phyloP scores from a whole-genome alignment of 176 grass and related monocot species.

The Pontederia paniculata region DNA sequence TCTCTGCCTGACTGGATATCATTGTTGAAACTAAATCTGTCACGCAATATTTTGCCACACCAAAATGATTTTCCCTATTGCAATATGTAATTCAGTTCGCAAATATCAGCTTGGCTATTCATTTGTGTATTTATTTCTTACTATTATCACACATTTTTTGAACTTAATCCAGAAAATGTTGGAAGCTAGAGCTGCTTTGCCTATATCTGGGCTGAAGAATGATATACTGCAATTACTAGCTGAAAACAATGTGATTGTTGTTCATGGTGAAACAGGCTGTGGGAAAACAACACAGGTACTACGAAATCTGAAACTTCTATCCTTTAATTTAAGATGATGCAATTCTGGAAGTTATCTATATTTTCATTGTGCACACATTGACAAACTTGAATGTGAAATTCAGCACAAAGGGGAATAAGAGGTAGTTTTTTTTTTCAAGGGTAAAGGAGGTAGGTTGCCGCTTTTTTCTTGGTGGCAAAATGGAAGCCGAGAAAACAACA shows the following conservation, averaged over 20 bases:
- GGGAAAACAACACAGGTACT: slow-evolving; percentile 97
- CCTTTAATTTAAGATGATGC: no score
- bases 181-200: slow-evolving; percentile 74
- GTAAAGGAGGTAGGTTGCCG: no score
- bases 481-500: no score
- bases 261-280: slow-evolving; percentile 93
- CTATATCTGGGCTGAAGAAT: slow-evolving; percentile 61
- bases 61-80: not conserved
- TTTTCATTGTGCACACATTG: no score
- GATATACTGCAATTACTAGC: slow-evolving; percentile 59
- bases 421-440: no score
- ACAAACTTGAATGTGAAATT: no score
- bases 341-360: no score
- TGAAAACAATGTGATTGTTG: slow-evolving; percentile 84
- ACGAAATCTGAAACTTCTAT: slow-evolving; percentile 2
- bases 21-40: no score
- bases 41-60: no score
- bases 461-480: no score
- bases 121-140: not conserved
- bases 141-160: not conserved
- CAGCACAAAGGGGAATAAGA: no score
- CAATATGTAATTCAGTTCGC: not conserved
- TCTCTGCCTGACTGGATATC: no score
- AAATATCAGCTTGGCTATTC: not conserved
- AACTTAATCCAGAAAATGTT: slow-evolving; percentile 75